Conservation (phyloP, 495 filamentous ascomycete species). For the Aspergillus bertholletiae region DNA sequence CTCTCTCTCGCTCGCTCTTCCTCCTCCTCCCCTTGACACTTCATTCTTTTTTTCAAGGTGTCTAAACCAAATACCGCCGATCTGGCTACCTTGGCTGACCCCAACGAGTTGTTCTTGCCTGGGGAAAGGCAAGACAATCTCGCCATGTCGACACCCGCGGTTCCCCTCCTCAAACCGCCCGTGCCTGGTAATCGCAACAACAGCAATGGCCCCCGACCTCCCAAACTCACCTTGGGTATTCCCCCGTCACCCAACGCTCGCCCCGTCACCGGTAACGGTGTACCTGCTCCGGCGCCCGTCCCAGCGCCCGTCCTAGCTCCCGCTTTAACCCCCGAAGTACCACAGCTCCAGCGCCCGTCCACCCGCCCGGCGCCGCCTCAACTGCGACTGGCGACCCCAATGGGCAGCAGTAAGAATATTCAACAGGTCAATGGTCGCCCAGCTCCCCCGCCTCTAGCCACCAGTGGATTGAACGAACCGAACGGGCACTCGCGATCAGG, state of each 20-base stretch:
- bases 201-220: constrained; percentile 55
- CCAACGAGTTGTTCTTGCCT: constrained; percentile 47
- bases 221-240: constrained; percentile 82
- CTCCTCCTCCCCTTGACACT: constrained; percentile 4
- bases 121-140: constrained; percentile 48
- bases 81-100: constrained; percentile 44
- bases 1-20: constrained; percentile 3
- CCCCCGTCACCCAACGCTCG: constrained; percentile 78
- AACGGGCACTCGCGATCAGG: constrained; percentile 73
- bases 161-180: constrained; percentile 80
- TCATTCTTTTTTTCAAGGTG: constrained; percentile 15
- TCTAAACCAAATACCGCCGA: constrained; percentile 25
- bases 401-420: constrained; percentile 63
- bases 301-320: constrained; percentile 15
- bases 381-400: constrained; percentile 78
- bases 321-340: constrained; percentile 16
- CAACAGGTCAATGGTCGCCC: constrained; percentile 59
- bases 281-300: constrained; percentile 22
- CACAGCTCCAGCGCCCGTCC: constrained; percentile 32
- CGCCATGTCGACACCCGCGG: constrained; percentile 66
- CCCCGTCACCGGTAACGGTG: constrained; percentile 50
- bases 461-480: constrained; percentile 63
- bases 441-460: constrained; percentile 44
- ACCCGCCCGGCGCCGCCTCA: constrained; percentile 60
- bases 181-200: constrained; percentile 69